Evolutionary conservation across 768 basidiomycete species (phyloP), one percentile per base, ranked within the genome.

Genomic region (Cystobasidium tubakii): DNA sequence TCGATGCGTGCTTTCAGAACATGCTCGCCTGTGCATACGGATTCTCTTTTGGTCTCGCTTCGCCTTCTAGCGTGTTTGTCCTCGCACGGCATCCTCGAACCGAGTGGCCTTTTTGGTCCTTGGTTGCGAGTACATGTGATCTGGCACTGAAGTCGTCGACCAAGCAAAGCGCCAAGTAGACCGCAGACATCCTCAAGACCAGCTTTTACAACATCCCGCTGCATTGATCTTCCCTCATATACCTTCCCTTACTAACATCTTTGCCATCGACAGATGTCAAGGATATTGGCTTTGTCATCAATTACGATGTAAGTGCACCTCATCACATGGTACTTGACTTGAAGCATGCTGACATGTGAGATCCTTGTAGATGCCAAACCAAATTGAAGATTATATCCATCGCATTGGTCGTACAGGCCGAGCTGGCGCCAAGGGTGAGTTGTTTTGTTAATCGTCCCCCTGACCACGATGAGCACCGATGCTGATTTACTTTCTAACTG

Each of bases 311-410:
- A 10, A 73, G 74, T 0, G 0, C 54, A 54, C 1, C 23, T 23
- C 80, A 91, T 90, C 79, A 93, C 95, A 84, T 94, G 97, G 82
- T 98, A 97, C 82, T 91, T 96, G 73, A 95, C 97, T 83, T 91
- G 94, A 36, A n/a, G n/a, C 19, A 33, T 15, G 3, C 55, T 33
- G 57, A 23, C n/a, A n/a, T n/a, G 36, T n/a, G n/a, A n/a, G n/a
- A 15, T 19, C 69, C 29, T 1, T 21, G 15, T 25, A 97, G 81
- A 96, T 98, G 85, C 93, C 94, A 0, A 96, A 96, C 83, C 57
- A 64, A 7, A 76, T 79, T 42, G 77, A 78, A 62, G 77, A 77
- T 82, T 98, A 98, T 82, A 92, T 97, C 75, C 95, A 99, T 83
- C 92, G 95, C 78, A 99, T 99, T 79, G 83, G 83, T 76, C 82